Conservation (phyloP, 148 eudicot genomes). For the Persicaria tinctoria region DNA sequence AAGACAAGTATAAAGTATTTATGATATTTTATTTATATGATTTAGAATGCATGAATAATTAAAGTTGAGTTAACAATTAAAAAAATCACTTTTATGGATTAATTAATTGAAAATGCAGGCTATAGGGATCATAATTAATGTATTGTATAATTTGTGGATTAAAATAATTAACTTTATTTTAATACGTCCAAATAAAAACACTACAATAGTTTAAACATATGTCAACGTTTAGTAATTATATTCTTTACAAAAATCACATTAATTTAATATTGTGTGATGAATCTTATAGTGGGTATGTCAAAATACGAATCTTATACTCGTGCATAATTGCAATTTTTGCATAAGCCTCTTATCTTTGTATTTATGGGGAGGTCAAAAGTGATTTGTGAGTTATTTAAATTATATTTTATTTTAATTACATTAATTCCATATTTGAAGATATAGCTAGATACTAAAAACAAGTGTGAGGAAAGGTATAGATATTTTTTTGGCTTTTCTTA, state of each 20-base stretch:
- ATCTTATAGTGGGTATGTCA: too few species aligned
- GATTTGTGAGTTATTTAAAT: too few species aligned
- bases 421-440: too few species aligned
- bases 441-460: too few species aligned
- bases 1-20: background rate
- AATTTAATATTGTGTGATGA: too few species aligned
- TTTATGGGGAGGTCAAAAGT: too few species aligned
- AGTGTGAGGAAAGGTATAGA: background rate
- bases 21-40: background rate
- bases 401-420: too few species aligned
- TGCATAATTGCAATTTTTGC: too few species aligned
- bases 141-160: background rate
- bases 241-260: background rate
- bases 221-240: background rate
- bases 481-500: background rate
- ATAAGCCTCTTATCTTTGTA: too few species aligned
- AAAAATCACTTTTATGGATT: background rate
- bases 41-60: background rate
- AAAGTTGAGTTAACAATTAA: conserved; percentile 5
- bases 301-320: too few species aligned
- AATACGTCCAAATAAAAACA: too few species aligned
- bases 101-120: background rate
- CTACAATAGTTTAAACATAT: background rate
- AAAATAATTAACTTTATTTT: background rate
- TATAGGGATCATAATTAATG: background rate